Percentiles rank a stretch among this genome's conserved stretches.
Evolutionary conservation across 257 asterid genomes (phyloP).

Genomic region (Solanum bulbocastanum): DNA sequence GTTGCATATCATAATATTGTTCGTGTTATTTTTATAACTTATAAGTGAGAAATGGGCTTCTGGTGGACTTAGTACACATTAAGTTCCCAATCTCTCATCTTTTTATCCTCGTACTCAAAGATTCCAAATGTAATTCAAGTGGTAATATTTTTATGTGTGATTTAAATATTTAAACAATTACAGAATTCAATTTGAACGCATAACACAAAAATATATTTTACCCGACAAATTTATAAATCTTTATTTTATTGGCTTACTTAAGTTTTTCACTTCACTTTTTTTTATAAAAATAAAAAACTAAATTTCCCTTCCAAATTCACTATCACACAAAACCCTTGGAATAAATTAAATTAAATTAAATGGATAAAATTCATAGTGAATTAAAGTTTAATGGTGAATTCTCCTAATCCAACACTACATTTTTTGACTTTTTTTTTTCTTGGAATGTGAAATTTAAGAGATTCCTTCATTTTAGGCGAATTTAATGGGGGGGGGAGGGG

Average conservation of each 20-base stretch:
- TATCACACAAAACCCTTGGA: not conserved
- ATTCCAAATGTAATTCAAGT: not conserved
- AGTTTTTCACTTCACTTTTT: not conserved
- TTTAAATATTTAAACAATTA: not conserved
- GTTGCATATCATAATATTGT: not conserved
- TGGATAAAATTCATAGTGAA: not conserved
- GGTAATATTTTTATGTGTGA: not conserved
- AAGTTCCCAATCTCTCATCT: too few species aligned
- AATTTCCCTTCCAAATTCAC: not conserved
- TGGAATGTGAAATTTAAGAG: not conserved
- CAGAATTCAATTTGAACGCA: not conserved
- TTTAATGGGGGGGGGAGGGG: too few species aligned
- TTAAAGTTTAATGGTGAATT: not conserved
- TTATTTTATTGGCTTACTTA: not conserved
- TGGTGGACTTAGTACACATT: too few species aligned
- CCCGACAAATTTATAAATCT: not conserved
- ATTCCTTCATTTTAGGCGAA: not conserved
- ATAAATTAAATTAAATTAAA: too few species aligned
- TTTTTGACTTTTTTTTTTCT: not conserved
- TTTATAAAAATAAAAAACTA: not conserved
- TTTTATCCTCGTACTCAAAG: not conserved
- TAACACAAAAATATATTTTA: not conserved
- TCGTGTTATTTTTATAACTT: not conserved
- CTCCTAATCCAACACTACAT: not conserved
- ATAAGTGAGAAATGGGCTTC: not conserved